Percentiles rank a stretch among this genome's conserved stretches.
Evolutionary conservation across 2,329 filamentous ascomycete species (phyloP).

Genomic region (Teratosphaeria gauchensis): DNA sequence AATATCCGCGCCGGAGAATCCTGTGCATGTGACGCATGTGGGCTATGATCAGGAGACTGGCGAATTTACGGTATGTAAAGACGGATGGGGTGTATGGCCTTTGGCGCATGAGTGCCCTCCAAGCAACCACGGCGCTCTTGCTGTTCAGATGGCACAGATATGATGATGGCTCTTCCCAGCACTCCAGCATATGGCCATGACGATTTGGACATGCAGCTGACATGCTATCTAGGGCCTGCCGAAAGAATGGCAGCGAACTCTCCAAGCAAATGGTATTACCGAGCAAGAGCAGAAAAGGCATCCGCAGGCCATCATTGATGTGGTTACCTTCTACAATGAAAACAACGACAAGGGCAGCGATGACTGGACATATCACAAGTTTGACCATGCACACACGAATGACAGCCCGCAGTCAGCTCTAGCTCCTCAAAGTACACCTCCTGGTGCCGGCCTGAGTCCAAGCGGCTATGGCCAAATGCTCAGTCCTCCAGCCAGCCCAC

Average conservation of each 20-base stretch:
- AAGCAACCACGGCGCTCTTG: not conserved
- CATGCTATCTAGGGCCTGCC: slow-evolving; percentile 57
- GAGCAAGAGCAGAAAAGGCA: slow-evolving; percentile 94
- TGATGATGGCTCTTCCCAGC: not conserved
- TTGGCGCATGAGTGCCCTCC: slow-evolving; percentile 2
- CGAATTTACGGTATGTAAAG: slow-evolving; percentile 73
- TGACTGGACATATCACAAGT: slow-evolving; percentile 90
- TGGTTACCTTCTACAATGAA: slow-evolving; percentile 95
- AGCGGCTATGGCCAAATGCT: slow-evolving; percentile 51
- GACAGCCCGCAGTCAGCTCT: slow-evolving; percentile 32
- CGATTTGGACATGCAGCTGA: not conserved
- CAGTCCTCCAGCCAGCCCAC: slow-evolving; percentile 73
- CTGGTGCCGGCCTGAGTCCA: slow-evolving; percentile 19
- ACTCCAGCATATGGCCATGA: not conserved
- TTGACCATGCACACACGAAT: slow-evolving; percentile 67
- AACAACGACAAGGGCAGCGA: slow-evolving; percentile 72
- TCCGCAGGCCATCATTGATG: slow-evolving; percentile 89
- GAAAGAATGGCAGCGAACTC: slow-evolving; percentile 93
- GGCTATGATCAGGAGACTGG: slow-evolving; percentile 94
- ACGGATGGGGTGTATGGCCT: not conserved
- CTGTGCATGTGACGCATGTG: slow-evolving; percentile 95
- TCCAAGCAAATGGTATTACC: slow-evolving; percentile 91
- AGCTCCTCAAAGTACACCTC: slow-evolving; percentile 9
- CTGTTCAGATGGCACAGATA: not conserved
- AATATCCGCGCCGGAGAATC: slow-evolving; percentile 96